Conservation (phyloP, 768 basidiomycete genomes). For the Boletus insuetus region DNA sequence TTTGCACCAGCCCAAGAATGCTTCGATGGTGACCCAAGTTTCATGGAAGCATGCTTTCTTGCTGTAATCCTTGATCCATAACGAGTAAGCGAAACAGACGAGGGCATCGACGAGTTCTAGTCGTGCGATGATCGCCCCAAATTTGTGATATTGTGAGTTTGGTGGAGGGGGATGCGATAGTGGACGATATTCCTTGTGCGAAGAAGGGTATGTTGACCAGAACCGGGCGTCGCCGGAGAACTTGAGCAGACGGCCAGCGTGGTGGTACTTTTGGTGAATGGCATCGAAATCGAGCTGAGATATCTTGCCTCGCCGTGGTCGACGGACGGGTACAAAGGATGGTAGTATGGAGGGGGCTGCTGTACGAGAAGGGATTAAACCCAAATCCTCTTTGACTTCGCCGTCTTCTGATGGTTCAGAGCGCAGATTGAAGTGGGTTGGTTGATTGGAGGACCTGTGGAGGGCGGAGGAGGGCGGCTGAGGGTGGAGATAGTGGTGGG, state of each 20-base stretch:
- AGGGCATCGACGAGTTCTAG: constrained; percentile 81
- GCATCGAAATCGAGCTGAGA: constrained; percentile 49
- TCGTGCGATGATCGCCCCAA: constrained; percentile 71
- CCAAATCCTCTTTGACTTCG: constrained; percentile 42
- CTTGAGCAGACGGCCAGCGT: constrained; percentile 71
- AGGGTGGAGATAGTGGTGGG: constrained; percentile 29
- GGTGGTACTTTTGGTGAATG: constrained; percentile 69
- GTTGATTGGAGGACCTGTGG: constrained; percentile 22
- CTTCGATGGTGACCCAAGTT: constrained; percentile 68
- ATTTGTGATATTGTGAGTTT: constrained; percentile 70
- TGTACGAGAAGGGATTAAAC: constrained; percentile 18
- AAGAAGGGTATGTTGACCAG: constrained; percentile 67
- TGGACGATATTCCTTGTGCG: constrained; percentile 62
- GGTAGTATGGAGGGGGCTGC: constrained; percentile 33
- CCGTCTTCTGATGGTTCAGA: constrained; percentile 47
- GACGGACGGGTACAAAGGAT: constrained; percentile 54
- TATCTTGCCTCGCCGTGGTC: constrained; percentile 61
- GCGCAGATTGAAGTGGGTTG: constrained; percentile 28
- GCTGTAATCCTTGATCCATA: constrained; percentile 75
- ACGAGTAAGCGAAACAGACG: constrained; percentile 77
- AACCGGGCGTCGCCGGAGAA: constrained; percentile 81
- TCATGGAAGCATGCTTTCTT: constrained; percentile 53
- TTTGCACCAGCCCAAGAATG: constrained; percentile 71
- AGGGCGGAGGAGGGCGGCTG: constrained; percentile 21
- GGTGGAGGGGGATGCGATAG: constrained; percentile 61